Evolutionary conservation across 805 yeast genomes (phyloP), one percentile per base, ranked within the genome.

Genomic region (Grigorovia yakushimaensis): DNA sequence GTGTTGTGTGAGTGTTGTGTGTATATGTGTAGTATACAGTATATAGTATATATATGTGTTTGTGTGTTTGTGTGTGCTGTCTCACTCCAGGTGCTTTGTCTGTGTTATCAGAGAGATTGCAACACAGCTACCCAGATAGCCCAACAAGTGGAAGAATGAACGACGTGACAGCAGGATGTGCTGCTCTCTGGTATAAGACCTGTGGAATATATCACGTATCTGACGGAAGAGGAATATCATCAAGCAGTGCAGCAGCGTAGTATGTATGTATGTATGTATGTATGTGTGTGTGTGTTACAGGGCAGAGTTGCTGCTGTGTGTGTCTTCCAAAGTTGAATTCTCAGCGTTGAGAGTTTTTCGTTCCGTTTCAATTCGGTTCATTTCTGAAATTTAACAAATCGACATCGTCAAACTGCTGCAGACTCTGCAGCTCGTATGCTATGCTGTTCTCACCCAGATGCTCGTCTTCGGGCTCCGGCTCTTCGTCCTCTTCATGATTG

Each of bases 111-210:
- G 48, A 7, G 68, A 61, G 18, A 65, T 58, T 2, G 61, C 51
- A 6, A 62, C 64, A 42, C 68, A 65, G 36, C 66, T 57, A 15
- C 62, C 65, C 42, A 65, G 45, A 42, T 61, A 65, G 6, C 68
- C 69, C 35, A 64, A 50, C 13, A 65, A 50, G 37, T 61, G 61
- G 53, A 65, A 61, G 44, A 65, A 65, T 4, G 69, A 68, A 24
- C 57, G 54, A 24, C 67, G 54, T 4, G 68, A 63, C 18, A 64
- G 51, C 22, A 51, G 44, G 5, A 61, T 57, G 48, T 63, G 65
- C 42, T 61, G 64, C 17, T 47, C 39, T 5, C 59, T 57, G 13
- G 61, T 52, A 46, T 65, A 60, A 9, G 62, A 63, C 33, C 56
- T 54, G n/a, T 57, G 56, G 46, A 65, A 65, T 7, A 63, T 62